These are phyloP conservation scores for Cladosporium halotolerans DNA, from an alignment of 2,329 filamentous ascomycete species.

Conservation along the genomic window DNA sequence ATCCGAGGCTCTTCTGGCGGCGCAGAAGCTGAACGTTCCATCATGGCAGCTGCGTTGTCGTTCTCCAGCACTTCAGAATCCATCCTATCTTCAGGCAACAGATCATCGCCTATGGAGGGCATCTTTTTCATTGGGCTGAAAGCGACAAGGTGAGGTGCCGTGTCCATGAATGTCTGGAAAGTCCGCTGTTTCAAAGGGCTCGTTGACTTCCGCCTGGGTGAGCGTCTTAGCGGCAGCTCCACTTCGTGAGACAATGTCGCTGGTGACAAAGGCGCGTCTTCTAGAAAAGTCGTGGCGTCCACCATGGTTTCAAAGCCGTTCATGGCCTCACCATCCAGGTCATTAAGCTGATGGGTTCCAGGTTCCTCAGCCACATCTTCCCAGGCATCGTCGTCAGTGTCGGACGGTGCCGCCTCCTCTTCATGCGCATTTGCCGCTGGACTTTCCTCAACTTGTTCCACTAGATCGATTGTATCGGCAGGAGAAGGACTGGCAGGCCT, in stretches of 20 bases:
- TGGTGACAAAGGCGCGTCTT: background rate
- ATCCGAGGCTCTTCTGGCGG: conserved; percentile 28
- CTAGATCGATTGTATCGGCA: too few relatives aligned
- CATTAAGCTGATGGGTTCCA: background rate
- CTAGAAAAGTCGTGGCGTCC: background rate
- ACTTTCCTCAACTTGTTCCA: too few relatives aligned
- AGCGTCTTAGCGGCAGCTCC: conserved; percentile 18
- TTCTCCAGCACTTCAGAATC: too few relatives aligned
- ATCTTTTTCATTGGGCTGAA: conserved; percentile 24
- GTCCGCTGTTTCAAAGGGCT: conserved; percentile 21
- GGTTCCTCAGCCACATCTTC: conserved; percentile 19
- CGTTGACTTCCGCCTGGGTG: conserved; percentile 24
- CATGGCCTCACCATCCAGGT: too few relatives aligned
- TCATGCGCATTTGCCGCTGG: too few relatives aligned
- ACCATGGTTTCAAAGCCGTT: background rate
- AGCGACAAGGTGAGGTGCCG: conserved; percentile 17
- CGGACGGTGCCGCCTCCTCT: too few relatives aligned
- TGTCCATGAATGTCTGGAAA: conserved; percentile 3
- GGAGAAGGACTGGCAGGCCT: too few relatives aligned
- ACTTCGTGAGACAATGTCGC: background rate
- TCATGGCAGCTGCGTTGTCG: background rate
- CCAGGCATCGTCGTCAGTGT: conserved; percentile 17
- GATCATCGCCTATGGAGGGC: background rate
- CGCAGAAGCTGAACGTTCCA: conserved; percentile 25
- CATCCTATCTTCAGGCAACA: background rate